Evolutionary conservation across 2,329 filamentous ascomycete species (phyloP).

Genomic region (Trichoderma atrobrunneum): DNA sequence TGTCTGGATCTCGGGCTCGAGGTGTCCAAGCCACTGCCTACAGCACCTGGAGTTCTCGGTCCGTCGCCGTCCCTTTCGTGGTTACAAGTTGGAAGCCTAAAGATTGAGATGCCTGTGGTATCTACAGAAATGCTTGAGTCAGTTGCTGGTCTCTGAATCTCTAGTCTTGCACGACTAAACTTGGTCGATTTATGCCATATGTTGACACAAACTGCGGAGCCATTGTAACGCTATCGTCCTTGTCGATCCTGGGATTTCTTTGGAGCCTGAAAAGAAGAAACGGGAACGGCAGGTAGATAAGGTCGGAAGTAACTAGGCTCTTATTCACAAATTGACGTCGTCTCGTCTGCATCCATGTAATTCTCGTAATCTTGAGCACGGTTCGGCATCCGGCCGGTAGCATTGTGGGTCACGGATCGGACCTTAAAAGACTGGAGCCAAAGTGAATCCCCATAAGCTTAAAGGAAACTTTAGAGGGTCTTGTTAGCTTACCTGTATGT

Average conservation of each 20-base stretch:
- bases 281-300: too few species aligned
- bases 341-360: neutral
- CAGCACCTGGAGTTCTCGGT: neutral
- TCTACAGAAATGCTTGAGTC: neutral
- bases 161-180: neutral
- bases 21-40: neutral
- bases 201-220: neutral
- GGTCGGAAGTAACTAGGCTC: neutral
- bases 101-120: neutral
- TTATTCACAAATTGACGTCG: neutral
- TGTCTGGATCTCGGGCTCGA: neutral
- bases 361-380: neutral
- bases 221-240: neutral
- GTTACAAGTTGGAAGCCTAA: neutral
- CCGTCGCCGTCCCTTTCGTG: neutral
- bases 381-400: neutral
- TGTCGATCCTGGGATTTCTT: neutral
- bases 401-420: neutral
- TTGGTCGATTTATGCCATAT: neutral
- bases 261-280: neutral
- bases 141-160: neutral
- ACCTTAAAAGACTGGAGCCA: neutral
- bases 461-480: neutral
- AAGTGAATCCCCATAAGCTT: neutral
- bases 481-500: neutral